These are phyloP conservation scores for Cetradonia linearis DNA, from an alignment of 495 filamentous ascomycete genomes.

Conservation along the genomic window DNA sequence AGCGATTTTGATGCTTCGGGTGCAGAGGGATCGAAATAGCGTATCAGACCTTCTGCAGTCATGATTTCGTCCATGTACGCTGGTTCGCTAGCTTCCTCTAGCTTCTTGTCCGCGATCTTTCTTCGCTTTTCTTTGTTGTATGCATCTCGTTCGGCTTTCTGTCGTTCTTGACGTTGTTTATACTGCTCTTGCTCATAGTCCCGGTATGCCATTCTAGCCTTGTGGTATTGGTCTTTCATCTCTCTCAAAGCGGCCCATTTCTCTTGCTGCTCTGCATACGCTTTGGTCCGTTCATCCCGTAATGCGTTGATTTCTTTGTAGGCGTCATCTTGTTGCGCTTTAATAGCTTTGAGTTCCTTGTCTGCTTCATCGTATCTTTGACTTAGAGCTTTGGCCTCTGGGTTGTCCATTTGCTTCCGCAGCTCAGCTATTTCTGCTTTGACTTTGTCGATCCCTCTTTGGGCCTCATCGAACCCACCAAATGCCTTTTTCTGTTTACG, in stretches of 20 bases:
- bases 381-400: constrained; percentile 78
- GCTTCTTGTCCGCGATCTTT: constrained; percentile 70
- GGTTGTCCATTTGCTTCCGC: constrained; percentile 77
- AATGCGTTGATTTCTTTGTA: constrained; percentile 79
- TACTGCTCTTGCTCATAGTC: constrained; percentile 73
- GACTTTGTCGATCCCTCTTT: constrained; percentile 75
- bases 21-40: constrained; percentile 79
- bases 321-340: constrained; percentile 77
- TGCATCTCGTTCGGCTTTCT: constrained; percentile 68
- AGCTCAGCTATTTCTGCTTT: constrained; percentile 78
- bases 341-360: constrained; percentile 77
- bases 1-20: constrained; percentile 43
- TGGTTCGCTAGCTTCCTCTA: constrained; percentile 80
- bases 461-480: constrained; percentile 63
- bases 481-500: constrained; percentile 88
- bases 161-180: constrained; percentile 62
- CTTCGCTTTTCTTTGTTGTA: constrained; percentile 63
- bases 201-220: constrained; percentile 60
- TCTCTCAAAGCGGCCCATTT: constrained; percentile 71
- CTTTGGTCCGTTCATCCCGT: constrained; percentile 76
- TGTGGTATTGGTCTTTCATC: constrained; percentile 78
- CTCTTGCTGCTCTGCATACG: constrained; percentile 70
- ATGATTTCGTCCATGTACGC: constrained; percentile 89
- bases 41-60: constrained; percentile 71
- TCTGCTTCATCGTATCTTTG: constrained; percentile 74